Conservation (phyloP, 2,329 filamentous ascomycete species). For the Torrubiella hemipterigena region DNA sequence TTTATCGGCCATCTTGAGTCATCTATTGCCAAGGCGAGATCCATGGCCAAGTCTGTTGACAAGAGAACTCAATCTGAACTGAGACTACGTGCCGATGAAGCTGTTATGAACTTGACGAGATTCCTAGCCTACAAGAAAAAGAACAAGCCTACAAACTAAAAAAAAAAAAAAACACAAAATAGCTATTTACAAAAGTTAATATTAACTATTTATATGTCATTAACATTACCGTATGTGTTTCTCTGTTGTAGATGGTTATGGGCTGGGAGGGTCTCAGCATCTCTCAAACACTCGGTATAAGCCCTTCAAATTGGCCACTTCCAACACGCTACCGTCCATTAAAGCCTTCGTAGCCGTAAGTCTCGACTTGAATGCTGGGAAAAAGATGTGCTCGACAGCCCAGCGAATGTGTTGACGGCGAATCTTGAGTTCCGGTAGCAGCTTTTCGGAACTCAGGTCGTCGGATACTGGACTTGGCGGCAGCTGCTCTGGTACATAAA, state of each 20-base stretch:
- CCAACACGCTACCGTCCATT: slow-evolving; percentile 62
- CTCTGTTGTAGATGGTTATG: too few relatives aligned
- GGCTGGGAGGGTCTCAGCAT: too few relatives aligned
- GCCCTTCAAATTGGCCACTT: slow-evolving; percentile 85
- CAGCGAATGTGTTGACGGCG: slow-evolving; percentile 59
- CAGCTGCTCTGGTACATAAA: slow-evolving; percentile 81
- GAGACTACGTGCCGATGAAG: slow-evolving; percentile 48
- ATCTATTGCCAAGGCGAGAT: slow-evolving; percentile 38
- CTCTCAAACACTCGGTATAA: slow-evolving; percentile 91
- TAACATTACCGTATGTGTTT: too few relatives aligned
- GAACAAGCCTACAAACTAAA: slow-evolving; percentile 25
- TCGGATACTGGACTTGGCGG: slow-evolving; percentile 35
- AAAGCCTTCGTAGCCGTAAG: slow-evolving; percentile 71
- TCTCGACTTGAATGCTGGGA: slow-evolving; percentile 75
- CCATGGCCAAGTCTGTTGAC: slow-evolving; percentile 48
- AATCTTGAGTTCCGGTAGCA: slow-evolving; percentile 38
- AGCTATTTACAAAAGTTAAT: slow-evolving; percentile 1
- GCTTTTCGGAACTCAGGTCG: slow-evolving; percentile 22
- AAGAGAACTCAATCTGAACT: slow-evolving; percentile 46
- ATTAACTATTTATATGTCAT: not conserved
- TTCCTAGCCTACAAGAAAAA: slow-evolving; percentile 57
- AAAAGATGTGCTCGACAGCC: slow-evolving; percentile 74
- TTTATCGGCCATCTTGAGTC: slow-evolving; percentile 48
- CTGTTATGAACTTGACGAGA: slow-evolving; percentile 43
- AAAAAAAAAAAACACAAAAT: slow-evolving; percentile 3